phyloP scores from a whole-genome alignment of 129 eudicot genomes.

The Saposhnikovia divaricata region DNA sequence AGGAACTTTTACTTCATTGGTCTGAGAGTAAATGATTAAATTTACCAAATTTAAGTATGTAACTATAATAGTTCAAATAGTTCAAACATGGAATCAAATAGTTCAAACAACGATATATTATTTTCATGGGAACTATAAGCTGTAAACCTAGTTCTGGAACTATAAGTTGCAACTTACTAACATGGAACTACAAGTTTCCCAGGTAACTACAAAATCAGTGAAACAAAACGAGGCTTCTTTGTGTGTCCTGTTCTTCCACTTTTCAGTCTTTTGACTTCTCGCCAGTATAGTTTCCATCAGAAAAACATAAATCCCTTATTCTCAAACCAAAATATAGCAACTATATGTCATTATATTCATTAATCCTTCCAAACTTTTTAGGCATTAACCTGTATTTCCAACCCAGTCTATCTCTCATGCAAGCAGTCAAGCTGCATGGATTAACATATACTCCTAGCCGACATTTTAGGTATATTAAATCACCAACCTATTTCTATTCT shows the following conservation, averaged over 20 bases:
- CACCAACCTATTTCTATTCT: background rate
- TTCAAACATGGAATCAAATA: background rate
- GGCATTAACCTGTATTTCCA: background rate
- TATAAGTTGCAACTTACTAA: background rate
- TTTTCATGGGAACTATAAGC: background rate
- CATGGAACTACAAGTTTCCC: background rate
- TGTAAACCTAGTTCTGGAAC: background rate
- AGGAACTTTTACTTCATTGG: too few relatives aligned
- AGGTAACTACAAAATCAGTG: background rate
- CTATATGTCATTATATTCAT: background rate
- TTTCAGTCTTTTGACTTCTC: background rate
- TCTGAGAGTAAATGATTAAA: too few relatives aligned
- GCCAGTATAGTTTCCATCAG: background rate
- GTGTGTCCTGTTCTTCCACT: slow-evolving; percentile 1
- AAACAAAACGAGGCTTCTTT: background rate
- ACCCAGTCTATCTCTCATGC: background rate
- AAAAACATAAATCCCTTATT: background rate
- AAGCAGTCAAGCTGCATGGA: background rate
- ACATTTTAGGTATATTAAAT: background rate
- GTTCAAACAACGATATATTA: background rate
- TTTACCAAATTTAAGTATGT: background rate
- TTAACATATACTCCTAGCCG: too few relatives aligned
- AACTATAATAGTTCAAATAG: background rate
- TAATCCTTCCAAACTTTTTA: background rate
- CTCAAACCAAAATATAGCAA: background rate